Base-by-base conservation (phyloP, 2,329 filamentous ascomycete species). In the Whalleya microplaca region DNA sequence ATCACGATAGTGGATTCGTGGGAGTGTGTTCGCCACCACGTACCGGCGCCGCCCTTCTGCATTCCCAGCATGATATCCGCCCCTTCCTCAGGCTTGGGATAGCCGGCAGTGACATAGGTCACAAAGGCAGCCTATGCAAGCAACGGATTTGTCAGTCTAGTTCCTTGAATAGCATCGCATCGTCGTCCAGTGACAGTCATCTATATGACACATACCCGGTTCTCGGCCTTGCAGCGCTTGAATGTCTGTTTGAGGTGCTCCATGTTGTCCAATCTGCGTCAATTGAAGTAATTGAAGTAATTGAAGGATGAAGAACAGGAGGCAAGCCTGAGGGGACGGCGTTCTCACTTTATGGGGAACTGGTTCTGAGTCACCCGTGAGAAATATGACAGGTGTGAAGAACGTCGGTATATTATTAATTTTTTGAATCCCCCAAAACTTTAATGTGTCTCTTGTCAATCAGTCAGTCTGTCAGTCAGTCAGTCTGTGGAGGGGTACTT, bases 41-140 rank as follows among this genome's bases (percentile, higher is more conserved):
- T 79, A 95, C 91, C 91, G 69, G 94, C 88, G 66, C 95, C 95
- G 70, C 95, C 95, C 73, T 88, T 91, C 78, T 99, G 91, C 85
- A 99, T 89, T 42, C 86, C 91, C 62, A 99, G 79, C 69, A 98
- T 80, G 64, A 97, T 88, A 72, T 92, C 86, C 48, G 92, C 86
- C 1, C 92, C 96, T 69, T 91, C 87, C 67, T 90, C 85, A n/a
- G 88, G 81, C 37, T 85, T 90, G 16, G 95, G 95, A 72, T 88
- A 99, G 53, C 95, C 95, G 56, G 94, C 93, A 21, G 95, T 99
- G 71, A 97, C 92, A 81, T 99, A 99, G 23, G 93, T 93, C 63
- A 99, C 91, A 60, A 99, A 83, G 48, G 95, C 94, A 64, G 91
- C 80, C 84, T 95, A 73, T 63, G 58, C 4, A 69, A 21, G 9